phyloP scores from a whole-genome alignment of 768 basidiomycete genomes.

The Pleurotus giganteus region DNA sequence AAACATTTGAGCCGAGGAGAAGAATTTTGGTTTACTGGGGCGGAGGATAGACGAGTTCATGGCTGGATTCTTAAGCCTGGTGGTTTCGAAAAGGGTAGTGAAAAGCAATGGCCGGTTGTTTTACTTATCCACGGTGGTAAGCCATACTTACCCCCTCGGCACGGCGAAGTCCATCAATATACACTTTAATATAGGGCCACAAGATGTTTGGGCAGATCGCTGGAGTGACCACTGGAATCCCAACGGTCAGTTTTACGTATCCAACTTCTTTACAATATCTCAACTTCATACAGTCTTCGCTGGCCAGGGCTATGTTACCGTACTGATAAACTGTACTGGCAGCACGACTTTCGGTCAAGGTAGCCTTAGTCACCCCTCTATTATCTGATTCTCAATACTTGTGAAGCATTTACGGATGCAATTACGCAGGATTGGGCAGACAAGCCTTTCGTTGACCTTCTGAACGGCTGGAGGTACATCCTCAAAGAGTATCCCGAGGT shows the following conservation, averaged over 20 bases:
- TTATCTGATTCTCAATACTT: not conserved
- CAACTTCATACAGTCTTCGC: slow-evolving; percentile 57
- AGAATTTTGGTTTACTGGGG: slow-evolving; percentile 90
- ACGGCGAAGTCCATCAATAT: slow-evolving; percentile 5
- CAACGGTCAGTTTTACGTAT: slow-evolving; percentile 45
- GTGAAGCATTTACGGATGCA: slow-evolving; percentile 69
- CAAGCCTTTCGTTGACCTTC: slow-evolving; percentile 77
- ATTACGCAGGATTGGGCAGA: slow-evolving; percentile 84
- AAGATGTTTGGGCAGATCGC: slow-evolving; percentile 84
- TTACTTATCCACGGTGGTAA: slow-evolving; percentile 79
- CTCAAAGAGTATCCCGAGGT: slow-evolving; percentile 71
- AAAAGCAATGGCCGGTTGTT: slow-evolving; percentile 76
- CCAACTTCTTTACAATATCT: not conserved
- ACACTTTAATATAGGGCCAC: slow-evolving; percentile 56
- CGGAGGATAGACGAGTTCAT: slow-evolving; percentile 70
- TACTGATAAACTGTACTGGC: slow-evolving; percentile 92
- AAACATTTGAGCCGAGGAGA: slow-evolving; percentile 66
- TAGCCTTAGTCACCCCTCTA: slow-evolving; percentile 20
- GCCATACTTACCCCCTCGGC: slow-evolving; percentile 5
- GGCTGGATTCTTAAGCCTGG: slow-evolving; percentile 84
- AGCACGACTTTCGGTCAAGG: slow-evolving; percentile 92
- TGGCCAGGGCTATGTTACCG: slow-evolving; percentile 83
- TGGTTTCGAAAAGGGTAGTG: slow-evolving; percentile 64
- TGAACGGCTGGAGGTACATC: slow-evolving; percentile 72
- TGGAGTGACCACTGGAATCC: slow-evolving; percentile 96